phyloP scores from a whole-genome alignment of 1,139 yeast genomes.

The Kluyveromyces sp. region DNA sequence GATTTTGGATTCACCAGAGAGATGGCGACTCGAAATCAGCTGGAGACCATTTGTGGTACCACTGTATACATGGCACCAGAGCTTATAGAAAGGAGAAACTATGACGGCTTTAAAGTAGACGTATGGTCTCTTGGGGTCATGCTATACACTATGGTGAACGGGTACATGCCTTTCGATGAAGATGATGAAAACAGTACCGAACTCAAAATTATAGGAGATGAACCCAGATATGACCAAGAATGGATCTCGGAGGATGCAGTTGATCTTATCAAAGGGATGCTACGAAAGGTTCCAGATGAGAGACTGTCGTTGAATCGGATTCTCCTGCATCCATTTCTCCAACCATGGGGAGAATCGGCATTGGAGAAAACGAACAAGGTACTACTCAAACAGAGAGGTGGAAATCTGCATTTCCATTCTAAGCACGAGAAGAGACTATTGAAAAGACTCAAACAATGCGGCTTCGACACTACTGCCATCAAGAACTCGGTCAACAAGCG shows the following conservation, averaged over 20 bases:
- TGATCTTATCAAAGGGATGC: conserved; percentile 45
- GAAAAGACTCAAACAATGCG: conserved; percentile 55
- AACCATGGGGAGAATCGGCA: conserved; percentile 40
- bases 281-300: conserved; percentile 57
- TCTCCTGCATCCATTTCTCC: conserved; percentile 55
- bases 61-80: conserved; percentile 98
- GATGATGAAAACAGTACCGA: conserved; percentile 59
- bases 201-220: conserved; percentile 53
- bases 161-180: conserved; percentile 89
- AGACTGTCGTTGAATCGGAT: conserved; percentile 62
- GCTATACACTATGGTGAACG: conserved; percentile 80
- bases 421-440: conserved; percentile 60
- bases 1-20: conserved; percentile 96
- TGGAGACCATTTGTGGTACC: conserved; percentile 90
- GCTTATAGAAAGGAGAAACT: conserved; percentile 51
- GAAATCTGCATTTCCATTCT: conserved; percentile 44
- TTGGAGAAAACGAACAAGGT: conserved; percentile 40
- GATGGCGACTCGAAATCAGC: conserved; percentile 46
- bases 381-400: conserved; percentile 35
- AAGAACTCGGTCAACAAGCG: conserved; percentile 53
- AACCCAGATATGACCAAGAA: conserved; percentile 42
- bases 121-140: conserved; percentile 92
- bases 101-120: conserved; percentile 78
- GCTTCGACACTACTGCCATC: conserved; percentile 59
- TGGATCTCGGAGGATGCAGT: conserved; percentile 44